Percentiles rank a stretch among this genome's conserved stretches.
phyloP scores from a whole-genome alignment of 2,329 filamentous ascomycete genomes.

The Zymoseptoria tritici region DNA sequence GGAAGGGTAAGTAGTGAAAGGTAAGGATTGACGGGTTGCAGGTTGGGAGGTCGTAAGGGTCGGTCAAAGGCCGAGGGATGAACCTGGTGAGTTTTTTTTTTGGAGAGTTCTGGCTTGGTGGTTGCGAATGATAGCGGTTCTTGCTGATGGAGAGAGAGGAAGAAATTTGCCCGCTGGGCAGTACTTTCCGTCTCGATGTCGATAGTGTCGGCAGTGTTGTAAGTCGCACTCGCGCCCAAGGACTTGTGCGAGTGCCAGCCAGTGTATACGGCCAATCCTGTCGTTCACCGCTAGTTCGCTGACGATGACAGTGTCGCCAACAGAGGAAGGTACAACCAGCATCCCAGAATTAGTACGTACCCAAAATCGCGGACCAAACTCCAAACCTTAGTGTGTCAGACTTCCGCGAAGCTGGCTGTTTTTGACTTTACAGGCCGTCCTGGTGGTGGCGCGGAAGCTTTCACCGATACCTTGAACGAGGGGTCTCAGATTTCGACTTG shows the following conservation, averaged over 20 bases:
- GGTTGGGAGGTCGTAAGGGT: not conserved
- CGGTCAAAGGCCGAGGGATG: not conserved
- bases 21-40: not conserved
- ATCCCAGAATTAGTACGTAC: not conserved
- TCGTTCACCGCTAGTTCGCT: not conserved
- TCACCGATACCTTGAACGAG: not conserved
- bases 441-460: not conserved
- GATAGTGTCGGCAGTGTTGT: too few species aligned
- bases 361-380: not conserved
- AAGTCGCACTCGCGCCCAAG: too few species aligned
- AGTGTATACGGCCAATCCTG: not conserved
- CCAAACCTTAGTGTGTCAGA: not conserved
- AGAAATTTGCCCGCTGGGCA: too few species aligned
- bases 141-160: too few species aligned
- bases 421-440: not conserved
- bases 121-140: too few species aligned
- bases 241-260: too few species aligned
- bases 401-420: not conserved
- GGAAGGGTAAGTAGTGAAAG: not conserved
- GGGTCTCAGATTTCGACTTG: not conserved
- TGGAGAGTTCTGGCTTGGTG: too few species aligned
- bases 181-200: too few species aligned
- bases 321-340: not conserved
- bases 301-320: not conserved
- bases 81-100: too few species aligned